These are phyloP conservation scores for Trichoderma guizhouense DNA, from an alignment of 2,329 filamentous ascomycete species.

Conservation along the genomic window DNA sequence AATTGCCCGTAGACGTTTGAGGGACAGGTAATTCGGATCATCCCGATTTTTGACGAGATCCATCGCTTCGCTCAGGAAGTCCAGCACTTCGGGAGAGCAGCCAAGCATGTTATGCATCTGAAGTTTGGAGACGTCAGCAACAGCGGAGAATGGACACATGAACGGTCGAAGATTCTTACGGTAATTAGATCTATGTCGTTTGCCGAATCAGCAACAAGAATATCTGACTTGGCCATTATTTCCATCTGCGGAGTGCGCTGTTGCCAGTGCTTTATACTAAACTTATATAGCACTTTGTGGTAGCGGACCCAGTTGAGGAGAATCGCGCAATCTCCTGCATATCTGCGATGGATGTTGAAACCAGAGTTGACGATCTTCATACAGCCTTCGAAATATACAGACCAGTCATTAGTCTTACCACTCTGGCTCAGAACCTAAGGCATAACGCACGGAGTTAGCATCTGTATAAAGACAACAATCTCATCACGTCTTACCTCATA, in stretches of 20 bases:
- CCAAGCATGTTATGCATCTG: constrained; percentile 16
- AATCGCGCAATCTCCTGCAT: constrained; percentile 13
- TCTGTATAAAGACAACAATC: neutral
- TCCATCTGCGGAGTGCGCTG: constrained; percentile 15
- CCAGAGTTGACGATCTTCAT: constrained; percentile 18
- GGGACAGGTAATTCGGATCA: constrained; percentile 6
- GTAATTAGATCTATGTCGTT: constrained; percentile 12
- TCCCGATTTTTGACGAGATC: constrained; percentile 9
- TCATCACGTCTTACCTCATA: neutral
- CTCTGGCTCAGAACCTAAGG: constrained; percentile 12
- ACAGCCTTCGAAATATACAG: constrained; percentile 14
- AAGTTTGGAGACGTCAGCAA: neutral
- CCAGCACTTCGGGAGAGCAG: constrained; percentile 12
- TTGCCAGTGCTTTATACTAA: constrained; percentile 19
- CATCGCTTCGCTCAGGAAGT: constrained; percentile 14
- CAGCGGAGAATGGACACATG: neutral
- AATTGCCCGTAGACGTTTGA: neutral
- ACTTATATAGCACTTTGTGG: constrained; percentile 18
- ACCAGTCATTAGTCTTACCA: constrained; percentile 16
- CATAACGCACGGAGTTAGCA: neutral
- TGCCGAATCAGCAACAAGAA: constrained; percentile 8
- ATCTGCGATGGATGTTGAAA: constrained; percentile 9
- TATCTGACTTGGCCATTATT: constrained; percentile 8
- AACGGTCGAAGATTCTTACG: neutral
- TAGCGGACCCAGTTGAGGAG: constrained; percentile 18